Conservation (phyloP, 1,284 basidiomycete genomes). For the Stygiomarasmius scandens region DNA sequence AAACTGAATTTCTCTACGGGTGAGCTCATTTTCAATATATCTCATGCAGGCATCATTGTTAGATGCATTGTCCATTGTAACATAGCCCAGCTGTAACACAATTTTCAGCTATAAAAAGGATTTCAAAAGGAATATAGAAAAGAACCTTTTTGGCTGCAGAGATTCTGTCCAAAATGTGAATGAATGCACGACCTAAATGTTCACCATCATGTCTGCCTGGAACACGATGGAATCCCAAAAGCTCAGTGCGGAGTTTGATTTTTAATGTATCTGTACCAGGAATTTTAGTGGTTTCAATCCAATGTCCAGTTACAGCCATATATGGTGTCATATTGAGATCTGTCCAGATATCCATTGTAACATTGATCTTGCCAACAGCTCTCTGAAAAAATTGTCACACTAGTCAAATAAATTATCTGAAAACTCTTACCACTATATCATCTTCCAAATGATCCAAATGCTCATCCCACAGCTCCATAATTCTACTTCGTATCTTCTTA, state of each 20-base stretch:
- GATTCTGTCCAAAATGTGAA: slow-evolving; percentile 23
- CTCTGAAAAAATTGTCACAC: neutral
- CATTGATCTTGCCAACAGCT: neutral
- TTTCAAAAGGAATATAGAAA: neutral
- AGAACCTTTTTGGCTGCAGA: neutral
- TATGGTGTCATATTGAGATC: slow-evolving; percentile 19
- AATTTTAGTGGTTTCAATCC: slow-evolving; percentile 13
- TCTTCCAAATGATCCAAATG: slow-evolving; percentile 20
- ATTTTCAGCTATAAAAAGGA: neutral
- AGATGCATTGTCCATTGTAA: neutral
- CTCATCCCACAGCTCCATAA: slow-evolving; percentile 25
- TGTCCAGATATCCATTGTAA: slow-evolving; percentile 23
- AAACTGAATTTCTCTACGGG: neutral
- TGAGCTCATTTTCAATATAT: neutral
- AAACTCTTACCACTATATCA: slow-evolving; percentile 22
- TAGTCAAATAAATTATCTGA: neutral
- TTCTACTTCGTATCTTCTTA: slow-evolving; percentile 22
- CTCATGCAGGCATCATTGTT: neutral
- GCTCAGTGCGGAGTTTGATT: slow-evolving; percentile 16
- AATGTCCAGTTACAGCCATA: slow-evolving; percentile 25
- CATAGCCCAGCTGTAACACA: neutral
- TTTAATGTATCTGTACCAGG: neutral
- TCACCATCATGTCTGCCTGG: slow-evolving; percentile 29
- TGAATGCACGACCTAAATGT: slow-evolving; percentile 25
- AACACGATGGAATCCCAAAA: slow-evolving; percentile 28